Conservation (phyloP, 2,329 filamentous ascomycete genomes). For the Ploettnerulaceae sp. region DNA sequence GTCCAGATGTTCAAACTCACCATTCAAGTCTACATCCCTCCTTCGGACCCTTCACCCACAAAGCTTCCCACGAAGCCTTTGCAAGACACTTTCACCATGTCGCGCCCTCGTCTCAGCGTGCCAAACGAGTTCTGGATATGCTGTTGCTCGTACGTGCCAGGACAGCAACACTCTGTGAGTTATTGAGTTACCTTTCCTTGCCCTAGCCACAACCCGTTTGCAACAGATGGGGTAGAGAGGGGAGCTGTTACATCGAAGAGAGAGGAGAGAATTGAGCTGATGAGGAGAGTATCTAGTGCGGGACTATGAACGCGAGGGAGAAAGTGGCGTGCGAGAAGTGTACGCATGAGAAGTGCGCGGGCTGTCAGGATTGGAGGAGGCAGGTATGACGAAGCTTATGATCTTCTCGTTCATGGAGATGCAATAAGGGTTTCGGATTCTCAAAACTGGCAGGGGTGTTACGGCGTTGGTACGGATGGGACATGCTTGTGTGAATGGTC, state of each 20-base stretch:
- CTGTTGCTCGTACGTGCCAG: constrained; percentile 10
- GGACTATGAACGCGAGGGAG: constrained; percentile 7
- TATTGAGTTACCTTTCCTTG: not conserved
- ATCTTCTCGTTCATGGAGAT: too few species aligned
- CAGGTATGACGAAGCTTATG: too few species aligned
- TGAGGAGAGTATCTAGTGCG: constrained; percentile 10
- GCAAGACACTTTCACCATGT: not conserved
- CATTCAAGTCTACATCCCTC: not conserved
- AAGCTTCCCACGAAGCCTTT: not conserved
- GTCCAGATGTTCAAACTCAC: not conserved
- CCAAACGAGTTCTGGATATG: constrained; percentile 25
- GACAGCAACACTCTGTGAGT: constrained; percentile 13
- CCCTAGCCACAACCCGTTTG: not conserved
- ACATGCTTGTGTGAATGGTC: too few species aligned
- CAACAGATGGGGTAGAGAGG: too few species aligned
- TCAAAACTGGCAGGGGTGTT: too few species aligned
- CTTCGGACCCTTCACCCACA: not conserved
- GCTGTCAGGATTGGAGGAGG: constrained; percentile 15
- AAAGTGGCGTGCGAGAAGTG: constrained; percentile 8
- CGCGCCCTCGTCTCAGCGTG: constrained; percentile 4
- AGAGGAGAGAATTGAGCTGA: not conserved
- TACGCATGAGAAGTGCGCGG: constrained; percentile 12
- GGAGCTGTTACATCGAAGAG: not conserved
- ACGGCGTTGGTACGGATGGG: too few species aligned
- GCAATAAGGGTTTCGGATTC: too few species aligned